These are phyloP conservation scores for Asterionellopsis glacialis DNA, from an alignment of 108 stramenopile species.

Conservation along the genomic window DNA sequence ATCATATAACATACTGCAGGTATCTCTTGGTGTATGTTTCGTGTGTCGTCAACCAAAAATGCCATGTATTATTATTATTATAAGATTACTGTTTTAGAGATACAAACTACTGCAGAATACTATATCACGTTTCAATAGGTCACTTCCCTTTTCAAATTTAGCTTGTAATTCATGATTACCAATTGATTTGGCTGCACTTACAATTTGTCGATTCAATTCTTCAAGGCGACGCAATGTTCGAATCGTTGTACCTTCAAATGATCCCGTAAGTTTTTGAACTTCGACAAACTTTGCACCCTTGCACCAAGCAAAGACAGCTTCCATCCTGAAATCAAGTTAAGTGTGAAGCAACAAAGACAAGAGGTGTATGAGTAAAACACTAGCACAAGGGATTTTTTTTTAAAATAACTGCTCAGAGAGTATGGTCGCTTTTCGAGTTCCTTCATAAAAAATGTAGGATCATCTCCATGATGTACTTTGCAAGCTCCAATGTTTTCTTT, in stretches of 20 bases:
- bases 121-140: constrained; percentile 94
- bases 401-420: constrained; percentile 51
- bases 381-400: not conserved
- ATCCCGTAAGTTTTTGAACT: constrained; percentile 91
- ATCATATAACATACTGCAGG: too few species aligned
- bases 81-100: constrained; percentile 52
- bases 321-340: constrained; percentile 67
- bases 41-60: too few species aligned
- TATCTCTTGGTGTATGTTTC: too few species aligned
- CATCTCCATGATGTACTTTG: constrained; percentile 20
- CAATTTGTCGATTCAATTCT: constrained; percentile 96
- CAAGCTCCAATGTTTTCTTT: constrained; percentile 38
- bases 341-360: not conserved
- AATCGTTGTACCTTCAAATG: constrained; percentile 98
- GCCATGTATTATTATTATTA: too few species aligned
- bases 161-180: constrained; percentile 91
- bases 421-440: constrained; percentile 71
- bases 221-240: constrained; percentile 93
- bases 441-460: constrained; percentile 51
- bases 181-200: constrained; percentile 87
- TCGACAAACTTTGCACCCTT: constrained; percentile 96
- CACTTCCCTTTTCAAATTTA: constrained; percentile 93
- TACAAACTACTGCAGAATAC: constrained; percentile 97
- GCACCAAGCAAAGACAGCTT: constrained; percentile 96
- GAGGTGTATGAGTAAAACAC: not conserved